phyloP scores from a whole-genome alignment of 2,329 filamentous ascomycete genomes.

The Tolypocladium cylindrosporum region DNA sequence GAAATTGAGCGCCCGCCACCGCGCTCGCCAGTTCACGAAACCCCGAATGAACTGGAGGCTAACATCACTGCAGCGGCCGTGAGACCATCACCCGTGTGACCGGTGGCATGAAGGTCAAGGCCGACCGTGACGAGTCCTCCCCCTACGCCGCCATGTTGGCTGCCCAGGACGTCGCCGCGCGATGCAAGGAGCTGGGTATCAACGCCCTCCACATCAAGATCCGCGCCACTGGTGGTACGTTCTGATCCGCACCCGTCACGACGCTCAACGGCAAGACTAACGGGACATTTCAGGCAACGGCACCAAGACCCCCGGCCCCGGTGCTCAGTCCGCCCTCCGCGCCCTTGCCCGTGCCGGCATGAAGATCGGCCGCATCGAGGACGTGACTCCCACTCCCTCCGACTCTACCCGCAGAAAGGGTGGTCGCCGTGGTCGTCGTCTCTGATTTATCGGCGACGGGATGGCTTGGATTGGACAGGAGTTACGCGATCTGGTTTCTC shows the following conservation, averaged over 20 bases:
- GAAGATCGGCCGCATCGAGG: slow-evolving; percentile 99
- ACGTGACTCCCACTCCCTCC: slow-evolving; percentile 97
- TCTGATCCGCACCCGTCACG: neutral
- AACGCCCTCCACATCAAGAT: slow-evolving; percentile 99
- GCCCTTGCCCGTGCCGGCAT: slow-evolving; percentile 98
- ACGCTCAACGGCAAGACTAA: neutral
- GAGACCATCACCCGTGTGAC: slow-evolving; percentile 99
- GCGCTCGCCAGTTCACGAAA: neutral
- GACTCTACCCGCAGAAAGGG: slow-evolving; percentile 99
- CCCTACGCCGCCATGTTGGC: slow-evolving; percentile 99
- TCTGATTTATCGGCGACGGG: slow-evolving; percentile 47
- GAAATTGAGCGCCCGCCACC: neutral
- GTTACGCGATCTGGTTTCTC: slow-evolving; percentile 39
- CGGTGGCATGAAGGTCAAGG: slow-evolving; percentile 99
- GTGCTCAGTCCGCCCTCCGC: slow-evolving; percentile 97
- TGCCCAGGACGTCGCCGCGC: slow-evolving; percentile 91
- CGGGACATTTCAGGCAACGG: slow-evolving; percentile 61
- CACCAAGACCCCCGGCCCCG: slow-evolving; percentile 98
- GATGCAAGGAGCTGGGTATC: slow-evolving; percentile 63
- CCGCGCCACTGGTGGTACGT: slow-evolving; percentile 90
- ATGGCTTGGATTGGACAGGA: slow-evolving; percentile 23
- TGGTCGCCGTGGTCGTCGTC: slow-evolving; percentile 99
- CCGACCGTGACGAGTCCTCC: slow-evolving; percentile 98
- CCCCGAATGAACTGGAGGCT: neutral
- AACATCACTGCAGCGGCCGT: slow-evolving; percentile 63